Evolutionary conservation across 345 rosid species (phyloP).

Genomic region (Geranium rotundifolium): DNA sequence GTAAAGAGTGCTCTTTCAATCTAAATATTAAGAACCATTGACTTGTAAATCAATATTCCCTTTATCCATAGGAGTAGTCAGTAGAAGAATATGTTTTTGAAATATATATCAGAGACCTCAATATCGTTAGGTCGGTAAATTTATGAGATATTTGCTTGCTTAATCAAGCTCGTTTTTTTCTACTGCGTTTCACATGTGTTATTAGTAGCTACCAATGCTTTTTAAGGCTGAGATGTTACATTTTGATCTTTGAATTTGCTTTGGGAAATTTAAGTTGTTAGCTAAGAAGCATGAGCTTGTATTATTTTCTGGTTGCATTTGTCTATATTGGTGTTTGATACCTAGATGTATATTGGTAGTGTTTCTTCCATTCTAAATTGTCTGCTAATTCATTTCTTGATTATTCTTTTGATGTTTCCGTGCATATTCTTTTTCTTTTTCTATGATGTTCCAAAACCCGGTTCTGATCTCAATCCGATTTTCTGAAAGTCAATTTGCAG

Average conservation of each 20-base stretch:
- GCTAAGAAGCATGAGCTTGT: background rate
- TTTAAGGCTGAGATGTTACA: background rate
- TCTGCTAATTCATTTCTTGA: background rate
- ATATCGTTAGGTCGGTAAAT: background rate
- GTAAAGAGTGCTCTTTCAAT: background rate
- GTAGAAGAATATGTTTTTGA: background rate
- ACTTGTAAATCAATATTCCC: background rate
- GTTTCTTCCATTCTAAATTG: background rate
- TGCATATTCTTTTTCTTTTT: background rate
- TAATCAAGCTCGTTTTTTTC: background rate
- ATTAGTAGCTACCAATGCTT: background rate
- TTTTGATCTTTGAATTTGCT: background rate
- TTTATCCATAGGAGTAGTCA: no score
- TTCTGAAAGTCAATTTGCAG: conserved; percentile 31
- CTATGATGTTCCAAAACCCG: background rate
- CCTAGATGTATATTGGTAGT: background rate
- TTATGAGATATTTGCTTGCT: background rate
- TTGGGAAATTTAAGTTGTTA: background rate
- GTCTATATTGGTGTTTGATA: background rate
- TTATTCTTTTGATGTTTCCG: background rate
- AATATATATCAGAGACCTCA: background rate
- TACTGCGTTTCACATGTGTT: background rate
- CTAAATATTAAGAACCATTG: background rate
- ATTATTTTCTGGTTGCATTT: background rate
- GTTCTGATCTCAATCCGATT: conserved; percentile 1